phyloP scores from a whole-genome alignment of 495 filamentous ascomycete species.

The Cercophora samala region DNA sequence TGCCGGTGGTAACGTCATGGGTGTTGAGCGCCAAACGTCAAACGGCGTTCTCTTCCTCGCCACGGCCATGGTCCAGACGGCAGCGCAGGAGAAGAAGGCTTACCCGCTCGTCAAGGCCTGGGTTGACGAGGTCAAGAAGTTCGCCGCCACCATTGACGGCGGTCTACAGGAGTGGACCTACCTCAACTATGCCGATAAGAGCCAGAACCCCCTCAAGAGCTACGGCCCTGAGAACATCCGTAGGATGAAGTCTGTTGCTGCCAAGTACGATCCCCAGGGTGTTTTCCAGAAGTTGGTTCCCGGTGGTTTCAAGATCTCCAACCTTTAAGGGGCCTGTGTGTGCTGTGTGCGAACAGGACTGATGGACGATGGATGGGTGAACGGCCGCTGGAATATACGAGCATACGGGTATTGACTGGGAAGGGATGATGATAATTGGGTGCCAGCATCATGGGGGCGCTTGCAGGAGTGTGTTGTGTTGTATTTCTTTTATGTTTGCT shows the following conservation, averaged over 20 bases:
- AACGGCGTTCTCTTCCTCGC: slow-evolving; percentile 26
- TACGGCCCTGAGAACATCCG: slow-evolving; percentile 47
- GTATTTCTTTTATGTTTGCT: not conserved
- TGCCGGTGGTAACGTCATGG: slow-evolving; percentile 53
- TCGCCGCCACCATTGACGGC: slow-evolving; percentile 21
- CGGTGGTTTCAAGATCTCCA: slow-evolving; percentile 36
- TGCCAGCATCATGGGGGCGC: not conserved
- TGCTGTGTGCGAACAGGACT: not conserved
- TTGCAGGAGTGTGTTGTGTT: not conserved
- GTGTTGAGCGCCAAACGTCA: slow-evolving; percentile 40
- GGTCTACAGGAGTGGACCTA: slow-evolving; percentile 31
- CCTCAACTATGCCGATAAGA: slow-evolving; percentile 41
- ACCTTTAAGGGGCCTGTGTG: too few species aligned
- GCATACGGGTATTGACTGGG: not conserved
- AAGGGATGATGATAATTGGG: not conserved
- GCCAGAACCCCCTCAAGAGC: slow-evolving; percentile 45
- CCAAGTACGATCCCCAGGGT: slow-evolving; percentile 49
- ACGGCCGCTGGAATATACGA: not conserved
- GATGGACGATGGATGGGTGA: not conserved
- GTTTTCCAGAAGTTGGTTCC: slow-evolving; percentile 50
- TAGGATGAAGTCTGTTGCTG: slow-evolving; percentile 35
- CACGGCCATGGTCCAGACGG: slow-evolving; percentile 19
- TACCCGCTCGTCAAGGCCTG: slow-evolving; percentile 16
- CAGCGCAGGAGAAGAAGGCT: slow-evolving; percentile 24
- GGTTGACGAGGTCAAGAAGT: slow-evolving; percentile 18